Percentiles rank a stretch among this genome's conserved stretches.
Evolutionary conservation across 192 early-diverging fungal species (phyloP).

Genomic region (Coemansia erecta): DNA sequence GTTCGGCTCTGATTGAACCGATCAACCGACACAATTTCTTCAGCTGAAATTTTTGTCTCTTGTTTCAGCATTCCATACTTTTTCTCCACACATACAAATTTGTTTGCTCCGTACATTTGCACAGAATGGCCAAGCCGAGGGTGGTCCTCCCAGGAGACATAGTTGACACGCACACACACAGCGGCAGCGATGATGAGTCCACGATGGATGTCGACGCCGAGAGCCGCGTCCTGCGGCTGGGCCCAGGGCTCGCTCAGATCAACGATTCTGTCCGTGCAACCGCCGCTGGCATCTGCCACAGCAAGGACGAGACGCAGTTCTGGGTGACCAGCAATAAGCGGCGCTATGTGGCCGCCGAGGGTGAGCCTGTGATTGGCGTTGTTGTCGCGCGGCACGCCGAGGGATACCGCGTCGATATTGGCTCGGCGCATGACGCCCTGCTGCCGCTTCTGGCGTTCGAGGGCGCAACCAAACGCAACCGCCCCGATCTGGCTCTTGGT

Average conservation of each 20-base stretch:
- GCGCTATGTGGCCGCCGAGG: constrained; percentile 83
- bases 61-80: neutral
- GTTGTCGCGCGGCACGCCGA: constrained; percentile 69
- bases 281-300: constrained; percentile 73
- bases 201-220: constrained; percentile 11
- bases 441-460: constrained; percentile 86
- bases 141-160: constrained; percentile 44
- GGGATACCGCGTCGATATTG: constrained; percentile 89
- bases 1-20: neutral
- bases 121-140: constrained; percentile 25
- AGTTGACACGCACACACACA: constrained; percentile 22
- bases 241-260: constrained; percentile 77
- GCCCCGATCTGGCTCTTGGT: constrained; percentile 78
- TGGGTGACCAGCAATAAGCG: constrained; percentile 84
- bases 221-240: constrained; percentile 59
- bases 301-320: constrained; percentile 58
- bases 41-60: too few relatives aligned
- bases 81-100: too few relatives aligned
- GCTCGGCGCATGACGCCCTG: constrained; percentile 80
- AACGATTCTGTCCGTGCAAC: constrained; percentile 62
- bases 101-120: neutral
- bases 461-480: constrained; percentile 87
- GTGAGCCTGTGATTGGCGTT: constrained; percentile 87
- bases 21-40: too few relatives aligned
- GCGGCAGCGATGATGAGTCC: too few relatives aligned